Conservation (phyloP, 257 asterid genomes). For the Lithospermum erythrorhizon region DNA sequence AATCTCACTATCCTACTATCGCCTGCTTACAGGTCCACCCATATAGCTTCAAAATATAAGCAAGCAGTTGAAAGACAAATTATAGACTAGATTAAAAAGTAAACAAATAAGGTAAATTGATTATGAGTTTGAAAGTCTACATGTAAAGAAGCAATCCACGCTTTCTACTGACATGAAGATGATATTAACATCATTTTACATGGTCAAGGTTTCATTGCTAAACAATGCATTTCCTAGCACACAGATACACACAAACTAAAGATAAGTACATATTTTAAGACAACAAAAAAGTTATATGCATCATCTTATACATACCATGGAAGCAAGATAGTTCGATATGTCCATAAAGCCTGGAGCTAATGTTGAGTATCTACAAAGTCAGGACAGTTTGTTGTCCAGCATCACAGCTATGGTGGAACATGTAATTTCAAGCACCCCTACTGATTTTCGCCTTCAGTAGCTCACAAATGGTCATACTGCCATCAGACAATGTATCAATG, state of each 20-base stretch:
- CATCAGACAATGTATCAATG: slow-evolving; percentile 29
- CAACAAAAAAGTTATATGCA: not conserved
- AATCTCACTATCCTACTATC: too few species aligned
- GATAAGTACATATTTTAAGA: too few species aligned
- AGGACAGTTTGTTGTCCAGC: not conserved
- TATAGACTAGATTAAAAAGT: not conserved
- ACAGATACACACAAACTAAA: not conserved
- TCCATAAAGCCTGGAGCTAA: not conserved
- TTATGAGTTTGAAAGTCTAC: not conserved
- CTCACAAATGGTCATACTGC: not conserved
- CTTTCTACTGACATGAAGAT: not conserved
- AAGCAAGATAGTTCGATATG: not conserved
- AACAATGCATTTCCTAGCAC: not conserved
- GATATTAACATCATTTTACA: not conserved
- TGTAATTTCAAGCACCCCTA: not conserved
- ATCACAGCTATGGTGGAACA: not conserved
- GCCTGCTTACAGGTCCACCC: not conserved
- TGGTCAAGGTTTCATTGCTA: not conserved
- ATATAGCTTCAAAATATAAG: not conserved
- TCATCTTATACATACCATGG: not conserved
- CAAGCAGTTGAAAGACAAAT: not conserved
- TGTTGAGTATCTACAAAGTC: not conserved
- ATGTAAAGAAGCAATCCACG: not conserved
- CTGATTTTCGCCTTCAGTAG: not conserved
- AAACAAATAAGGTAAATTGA: too few species aligned